Base-by-base conservation (phyloP, 148 eudicot species). In the Rhododendron ovatum region DNA sequence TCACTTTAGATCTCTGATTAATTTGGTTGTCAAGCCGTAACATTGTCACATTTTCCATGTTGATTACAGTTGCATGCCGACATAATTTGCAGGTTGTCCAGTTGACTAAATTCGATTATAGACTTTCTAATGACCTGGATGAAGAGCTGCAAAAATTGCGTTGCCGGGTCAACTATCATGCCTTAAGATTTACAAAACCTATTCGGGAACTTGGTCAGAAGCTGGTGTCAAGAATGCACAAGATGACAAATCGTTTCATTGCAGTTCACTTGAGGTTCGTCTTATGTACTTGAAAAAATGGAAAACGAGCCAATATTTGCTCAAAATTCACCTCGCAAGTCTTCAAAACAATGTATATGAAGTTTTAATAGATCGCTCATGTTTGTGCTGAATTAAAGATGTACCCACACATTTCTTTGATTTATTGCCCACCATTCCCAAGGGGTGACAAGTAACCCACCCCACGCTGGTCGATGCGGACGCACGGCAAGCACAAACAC, bases 201-300 rank as follows among this genome's bases (percentile, higher is more conserved):
- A 92, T 96, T 85, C 88, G 90, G 85, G 92, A 92, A 82, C 91
- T 95, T 65, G 99, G 99, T 84, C 93, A 90, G 86, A 91, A 86
- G 84, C 78, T 94, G 82, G 98, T 96, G 74, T 86, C 84, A 80
- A 91, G 88, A 88, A 94, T 97, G 95, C 92, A 91, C 80, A 89
- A 92, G 78, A 95, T 94, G 98, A 88, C 93, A 35, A 91, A 87
- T 83, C 94, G 95, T 67, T 97, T 87, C 71, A 94, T 97, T 80
- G 99, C 98, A 57, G 91, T 96, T 89, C 99, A 96, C 91, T 91
- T 96, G 86, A 95, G 99, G 99, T 96, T 90, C 59, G 95, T 86
- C 45, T 82, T 7, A 78, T 63, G 43, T 53, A 51, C 50, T 74
- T 55, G 65, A n/a, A 35, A 73, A 33, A 11, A 18, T 73, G 2